These are phyloP conservation scores for Saccharomycopsis amapae DNA, from an alignment of 805 yeast genomes.

Conservation along the genomic window DNA sequence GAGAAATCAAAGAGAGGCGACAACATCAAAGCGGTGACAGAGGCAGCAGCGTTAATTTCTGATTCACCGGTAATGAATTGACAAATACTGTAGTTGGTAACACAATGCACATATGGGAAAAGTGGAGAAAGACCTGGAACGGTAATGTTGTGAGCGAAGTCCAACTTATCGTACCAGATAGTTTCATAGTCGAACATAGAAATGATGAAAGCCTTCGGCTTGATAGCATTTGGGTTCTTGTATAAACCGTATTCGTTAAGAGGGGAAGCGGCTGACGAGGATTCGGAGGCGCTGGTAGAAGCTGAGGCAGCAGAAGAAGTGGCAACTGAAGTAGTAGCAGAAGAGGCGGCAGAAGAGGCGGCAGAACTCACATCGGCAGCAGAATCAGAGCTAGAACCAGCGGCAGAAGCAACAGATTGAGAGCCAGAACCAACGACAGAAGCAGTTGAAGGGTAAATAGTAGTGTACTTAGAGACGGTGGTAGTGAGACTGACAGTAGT, in stretches of 20 bases:
- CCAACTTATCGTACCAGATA: constrained; percentile 44
- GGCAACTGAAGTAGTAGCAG: background rate
- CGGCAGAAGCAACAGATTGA: background rate
- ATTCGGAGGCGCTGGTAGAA: background rate
- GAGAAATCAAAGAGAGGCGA: constrained; percentile 50
- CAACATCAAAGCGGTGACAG: constrained; percentile 47
- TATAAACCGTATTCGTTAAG: constrained; percentile 8
- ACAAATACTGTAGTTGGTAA: constrained; percentile 45
- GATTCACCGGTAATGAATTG: constrained; percentile 65
- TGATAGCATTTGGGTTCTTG: constrained; percentile 12
- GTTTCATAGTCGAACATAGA: constrained; percentile 50
- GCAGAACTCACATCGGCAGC: background rate
- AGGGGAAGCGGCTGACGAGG: background rate
- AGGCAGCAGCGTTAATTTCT: constrained; percentile 58
- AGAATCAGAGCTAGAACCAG: background rate
- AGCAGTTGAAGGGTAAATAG: background rate
- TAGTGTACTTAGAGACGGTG: background rate
- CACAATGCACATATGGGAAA: constrained; percentile 52
- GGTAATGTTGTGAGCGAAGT: constrained; percentile 46
- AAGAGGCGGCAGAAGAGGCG: background rate
- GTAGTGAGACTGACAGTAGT: background rate
- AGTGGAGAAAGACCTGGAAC: constrained; percentile 61
- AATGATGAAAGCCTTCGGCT: constrained; percentile 49
- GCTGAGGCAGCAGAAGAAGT: background rate
- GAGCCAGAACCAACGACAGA: constrained; percentile 3